These are phyloP conservation scores for Fusarium temperatum DNA, from an alignment of 2,329 filamentous ascomycete species.

Conservation along the genomic window DNA sequence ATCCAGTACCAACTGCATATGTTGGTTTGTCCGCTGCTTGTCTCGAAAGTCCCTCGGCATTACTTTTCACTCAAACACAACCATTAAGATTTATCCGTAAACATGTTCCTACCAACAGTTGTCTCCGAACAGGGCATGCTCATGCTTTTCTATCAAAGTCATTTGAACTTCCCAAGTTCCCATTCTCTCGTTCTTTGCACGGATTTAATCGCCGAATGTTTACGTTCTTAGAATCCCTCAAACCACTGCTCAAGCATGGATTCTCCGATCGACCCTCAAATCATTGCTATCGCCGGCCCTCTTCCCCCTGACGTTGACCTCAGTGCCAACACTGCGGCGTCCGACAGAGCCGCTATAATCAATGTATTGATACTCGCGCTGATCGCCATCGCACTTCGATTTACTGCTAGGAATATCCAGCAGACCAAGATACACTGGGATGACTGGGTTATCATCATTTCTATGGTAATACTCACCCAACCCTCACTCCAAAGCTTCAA, in stretches of 20 bases:
- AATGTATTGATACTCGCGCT: neutral
- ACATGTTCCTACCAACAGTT: neutral
- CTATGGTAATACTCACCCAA: neutral
- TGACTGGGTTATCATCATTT: neutral
- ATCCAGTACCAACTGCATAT: neutral
- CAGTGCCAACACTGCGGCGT: neutral
- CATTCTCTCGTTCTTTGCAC: too few species aligned
- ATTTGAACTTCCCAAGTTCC: neutral
- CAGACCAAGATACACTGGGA: neutral
- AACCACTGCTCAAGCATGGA: neutral
- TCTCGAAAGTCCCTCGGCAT: neutral
- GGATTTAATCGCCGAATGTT: accelerated
- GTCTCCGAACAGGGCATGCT: accelerated
- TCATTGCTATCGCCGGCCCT: neutral
- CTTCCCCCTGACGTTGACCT: neutral
- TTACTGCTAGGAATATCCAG: neutral
- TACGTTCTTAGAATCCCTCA: neutral
- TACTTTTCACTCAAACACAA: neutral
- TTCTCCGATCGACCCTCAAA: neutral
- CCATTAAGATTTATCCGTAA: too few species aligned
- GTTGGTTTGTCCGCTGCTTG: neutral
- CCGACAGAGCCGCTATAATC: neutral
- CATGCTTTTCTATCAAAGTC: neutral
- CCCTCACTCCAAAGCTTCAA: neutral
- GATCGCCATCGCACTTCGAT: neutral